Evolutionary conservation across 202 grass and related monocot genomes (phyloP), one percentile per base, ranked within the genome.

Genomic region (Alloteropsis angusta): DNA sequence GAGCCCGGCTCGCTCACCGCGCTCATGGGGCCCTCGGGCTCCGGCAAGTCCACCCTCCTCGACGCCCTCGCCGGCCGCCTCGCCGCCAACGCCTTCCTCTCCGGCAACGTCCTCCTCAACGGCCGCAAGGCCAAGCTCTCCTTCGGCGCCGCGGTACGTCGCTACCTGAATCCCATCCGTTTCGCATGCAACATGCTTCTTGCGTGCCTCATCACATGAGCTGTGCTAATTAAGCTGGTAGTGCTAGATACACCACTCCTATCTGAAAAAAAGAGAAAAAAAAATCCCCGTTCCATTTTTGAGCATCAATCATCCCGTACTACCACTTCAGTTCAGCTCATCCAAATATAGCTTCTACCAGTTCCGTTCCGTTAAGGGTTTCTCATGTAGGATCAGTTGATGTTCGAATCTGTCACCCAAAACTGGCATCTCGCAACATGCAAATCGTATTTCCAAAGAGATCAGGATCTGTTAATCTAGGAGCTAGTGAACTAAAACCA

Each of bases 21-120:
- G 12, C 79, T 93, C 63, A 97, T 97, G 94, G 94, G 94, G 0
- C 94, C 94, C 23, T 97, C 94, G 1, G 93, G 93, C 0, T 97
- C 93, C 10, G 93, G 93, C 48, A 97, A 97, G 84, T 97, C 93
- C 34, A 97, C 93, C 2, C 90, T 97, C 65, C 88, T 97, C 39
- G 93, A 97, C 87, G 84, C 93, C 23, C 93, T 97, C 50, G 84
- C 90, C 32, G 81, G 86, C 19, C 90, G 93, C 68, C 93, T 91
- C 70, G 93, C 88, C 30, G 67, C 94, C 77, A 97, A 93, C 78
- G 94, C 86, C 14, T 97, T 97, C 80, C 91, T 90, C 71, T 86
- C 91, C 26, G 94, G 94, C 64, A 55, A 65, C 74, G 82, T 97
- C 23, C 87, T 97, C 62, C 86, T 97, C 77, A 97, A 97, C 77